Evolutionary conservation across 2,329 filamentous ascomycete genomes (phyloP).

Genomic region (Daldinia sp.): DNA sequence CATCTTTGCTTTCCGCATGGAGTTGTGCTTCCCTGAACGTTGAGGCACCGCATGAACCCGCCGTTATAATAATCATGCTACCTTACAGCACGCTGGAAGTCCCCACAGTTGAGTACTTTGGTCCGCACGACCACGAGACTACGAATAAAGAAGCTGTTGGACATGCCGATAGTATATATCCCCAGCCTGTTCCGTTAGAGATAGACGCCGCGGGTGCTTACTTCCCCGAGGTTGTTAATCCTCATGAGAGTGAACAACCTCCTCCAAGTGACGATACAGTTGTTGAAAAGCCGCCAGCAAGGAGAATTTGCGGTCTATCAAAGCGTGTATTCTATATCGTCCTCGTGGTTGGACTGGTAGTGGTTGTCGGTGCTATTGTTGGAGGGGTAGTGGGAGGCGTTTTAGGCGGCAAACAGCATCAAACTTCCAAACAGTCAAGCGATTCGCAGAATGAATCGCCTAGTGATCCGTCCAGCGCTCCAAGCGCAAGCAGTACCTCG

Average conservation of each 20-base stretch:
- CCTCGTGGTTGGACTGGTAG: conserved; percentile 14
- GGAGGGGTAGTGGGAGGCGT: conserved; percentile 42
- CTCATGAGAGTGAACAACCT: not conserved
- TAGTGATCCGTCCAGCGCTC: not conserved
- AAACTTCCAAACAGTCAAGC: not conserved
- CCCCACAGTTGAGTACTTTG: not conserved
- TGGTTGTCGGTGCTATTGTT: conserved; percentile 36
- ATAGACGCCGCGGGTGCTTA: conserved; percentile 1
- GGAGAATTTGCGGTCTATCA: conserved; percentile 35
- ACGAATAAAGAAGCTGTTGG: conserved; percentile 15
- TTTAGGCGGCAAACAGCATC: conserved; percentile 5
- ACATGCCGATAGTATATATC: conserved; percentile 9
- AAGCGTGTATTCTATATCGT: conserved; percentile 35
- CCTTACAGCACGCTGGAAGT: conserved; percentile 36
- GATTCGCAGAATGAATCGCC: not conserved
- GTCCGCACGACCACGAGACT: conserved; percentile 1
- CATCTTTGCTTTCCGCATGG: not conserved
- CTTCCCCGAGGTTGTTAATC: conserved; percentile 16
- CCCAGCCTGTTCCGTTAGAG: conserved; percentile 21
- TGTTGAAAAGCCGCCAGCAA: not conserved
- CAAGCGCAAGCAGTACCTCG: not conserved
- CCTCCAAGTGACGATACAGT: not conserved
- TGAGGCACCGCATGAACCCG: not conserved
- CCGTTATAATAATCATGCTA: conserved; percentile 9
- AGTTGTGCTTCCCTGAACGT: not conserved